A percentile compares a stretch with the other conserved stretches of the same genome.
Conservation (phyloP, 176 grass and related monocot species). For the Triticum dicoccoides region DNA sequence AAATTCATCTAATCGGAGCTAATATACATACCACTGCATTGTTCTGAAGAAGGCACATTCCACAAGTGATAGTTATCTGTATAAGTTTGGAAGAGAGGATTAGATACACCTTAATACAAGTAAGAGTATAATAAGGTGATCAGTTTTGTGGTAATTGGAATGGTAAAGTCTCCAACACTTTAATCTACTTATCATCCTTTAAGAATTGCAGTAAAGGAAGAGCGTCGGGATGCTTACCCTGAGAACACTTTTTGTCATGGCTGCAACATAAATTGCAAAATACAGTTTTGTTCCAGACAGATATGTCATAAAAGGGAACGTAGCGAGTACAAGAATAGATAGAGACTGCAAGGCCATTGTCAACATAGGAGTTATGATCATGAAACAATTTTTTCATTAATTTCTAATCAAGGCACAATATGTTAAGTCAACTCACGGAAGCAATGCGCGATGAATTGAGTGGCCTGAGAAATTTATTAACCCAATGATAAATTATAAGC, state of each 20-base stretch:
- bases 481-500: constrained; percentile 46
- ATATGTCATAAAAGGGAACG: constrained; percentile 60
- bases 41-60: constrained; percentile 61
- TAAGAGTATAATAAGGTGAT: background rate
- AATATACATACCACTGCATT: constrained; percentile 73
- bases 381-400: background rate
- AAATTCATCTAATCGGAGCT: background rate
- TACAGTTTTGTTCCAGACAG: constrained; percentile 41
- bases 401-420: background rate
- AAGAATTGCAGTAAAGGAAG: background rate
- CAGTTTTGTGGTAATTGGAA: background rate
- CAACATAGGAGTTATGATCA: background rate
- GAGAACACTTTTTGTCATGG: constrained; percentile 51
- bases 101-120: background rate
- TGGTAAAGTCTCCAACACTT: background rate
- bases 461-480: constrained; percentile 47
- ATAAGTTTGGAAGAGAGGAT: background rate
- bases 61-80: constrained; percentile 8
- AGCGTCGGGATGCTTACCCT: constrained; percentile 23
- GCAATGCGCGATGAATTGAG: constrained; percentile 42
- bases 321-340: constrained; percentile 41
- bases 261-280: constrained; percentile 42
- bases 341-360: constrained; percentile 41
- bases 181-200: background rate
- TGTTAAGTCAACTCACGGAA: constrained; percentile 35